Evolutionary conservation across 257 asterid genomes (phyloP), one percentile per base, ranked within the genome.

Genomic region (Penstemon newberryi): DNA sequence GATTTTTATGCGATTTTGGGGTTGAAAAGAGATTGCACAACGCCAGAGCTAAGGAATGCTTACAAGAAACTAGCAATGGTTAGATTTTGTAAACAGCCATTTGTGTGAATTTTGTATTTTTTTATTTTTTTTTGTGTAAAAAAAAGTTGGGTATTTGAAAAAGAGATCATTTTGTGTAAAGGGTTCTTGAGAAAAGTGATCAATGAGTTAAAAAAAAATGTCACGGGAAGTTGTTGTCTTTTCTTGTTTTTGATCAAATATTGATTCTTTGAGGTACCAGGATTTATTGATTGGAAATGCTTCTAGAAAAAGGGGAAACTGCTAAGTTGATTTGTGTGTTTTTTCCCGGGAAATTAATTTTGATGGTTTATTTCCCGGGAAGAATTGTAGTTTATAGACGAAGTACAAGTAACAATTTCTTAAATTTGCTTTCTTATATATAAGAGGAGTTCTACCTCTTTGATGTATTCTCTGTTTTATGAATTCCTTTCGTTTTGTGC

Each of bases 61-160:
- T 89, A 89, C 86, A 89, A 82, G 88, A 89, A 83, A 70, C 94
- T 91, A 71, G 98, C 98, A 19, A 60, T 89, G 98, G 98, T 91
- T 60, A 77, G 87, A 61, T 19, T 78, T 73, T 54, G 44, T 38
- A 6, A 4, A 11, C 3, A 11, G 0, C 15, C 4, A 9, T 7
- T n/a, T 56, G 5, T 43, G 5, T 51, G 6, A n/a, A 8, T 40
- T 25, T 25, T 25, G 33, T 25, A 7, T 4, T 38, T 57, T 42
- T 5, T 67, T 60, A n/a, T n/a, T 43, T 66, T 58, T 37, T 0
- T 60, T 10, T 8, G 8, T 56, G 7, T 38, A 7, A 57, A 13
- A 4, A 3, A 13, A 47, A 47, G 33, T 25, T 25, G 33, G 2
- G 33, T 25, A 25, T 25, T 46, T 57, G 43, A 15, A 47, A 49